phyloP scores from a whole-genome alignment of 169 alveolate genomes.

The Plasmodium billcollinsi region DNA sequence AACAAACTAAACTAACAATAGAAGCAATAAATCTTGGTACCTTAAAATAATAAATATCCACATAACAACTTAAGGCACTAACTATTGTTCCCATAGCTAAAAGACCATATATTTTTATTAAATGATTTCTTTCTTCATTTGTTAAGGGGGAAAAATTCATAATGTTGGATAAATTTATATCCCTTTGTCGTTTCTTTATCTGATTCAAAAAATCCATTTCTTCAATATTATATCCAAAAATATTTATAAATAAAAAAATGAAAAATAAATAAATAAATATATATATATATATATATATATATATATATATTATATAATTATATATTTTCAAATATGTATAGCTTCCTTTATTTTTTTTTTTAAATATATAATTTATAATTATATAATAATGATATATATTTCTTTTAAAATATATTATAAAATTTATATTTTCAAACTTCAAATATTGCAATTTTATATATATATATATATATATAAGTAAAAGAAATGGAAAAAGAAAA shows the following conservation, averaged over 20 bases:
- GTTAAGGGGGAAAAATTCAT: constrained; percentile 71
- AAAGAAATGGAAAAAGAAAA: too few relatives aligned
- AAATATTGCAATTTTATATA: too few relatives aligned
- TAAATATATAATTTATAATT: too few relatives aligned
- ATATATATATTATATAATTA: neutral
- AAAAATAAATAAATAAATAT: neutral
- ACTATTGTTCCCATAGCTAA: constrained; percentile 70
- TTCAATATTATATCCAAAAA: neutral
- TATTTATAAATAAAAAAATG: neutral
- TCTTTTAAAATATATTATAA: too few relatives aligned
- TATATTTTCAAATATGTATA: neutral
- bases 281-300: constrained; percentile 16
- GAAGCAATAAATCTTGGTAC: constrained; percentile 75
- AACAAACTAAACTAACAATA: constrained; percentile 49
- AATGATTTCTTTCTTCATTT: constrained; percentile 69
- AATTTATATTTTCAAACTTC: too few relatives aligned
- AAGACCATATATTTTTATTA: constrained; percentile 71
- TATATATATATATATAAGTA: too few relatives aligned
- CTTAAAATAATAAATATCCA: constrained; percentile 45
- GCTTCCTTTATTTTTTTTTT: too few relatives aligned
- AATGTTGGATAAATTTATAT: constrained; percentile 51
- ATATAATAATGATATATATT: too few relatives aligned
- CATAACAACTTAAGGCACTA: constrained; percentile 64
- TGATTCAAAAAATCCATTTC: constrained; percentile 67
- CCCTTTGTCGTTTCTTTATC: constrained; percentile 63